These are phyloP conservation scores for Escallonia rubra DNA, from an alignment of 129 eudicot genomes.

Conservation along the genomic window DNA sequence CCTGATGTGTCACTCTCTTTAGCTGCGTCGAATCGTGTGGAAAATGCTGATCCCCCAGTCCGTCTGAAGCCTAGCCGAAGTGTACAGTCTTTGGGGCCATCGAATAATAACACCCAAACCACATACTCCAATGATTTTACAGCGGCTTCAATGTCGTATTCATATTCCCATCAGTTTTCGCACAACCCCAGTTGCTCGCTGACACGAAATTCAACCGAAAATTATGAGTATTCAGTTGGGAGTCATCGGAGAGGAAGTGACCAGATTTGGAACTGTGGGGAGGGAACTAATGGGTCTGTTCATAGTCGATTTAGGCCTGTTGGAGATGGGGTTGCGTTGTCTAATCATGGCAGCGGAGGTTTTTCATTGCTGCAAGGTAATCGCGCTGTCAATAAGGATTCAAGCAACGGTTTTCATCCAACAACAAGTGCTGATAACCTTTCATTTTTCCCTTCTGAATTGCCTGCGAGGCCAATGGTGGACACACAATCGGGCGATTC, in stretches of 20 bases:
- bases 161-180: constrained; percentile 75
- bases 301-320: constrained; percentile 92
- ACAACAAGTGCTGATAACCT: constrained; percentile 45
- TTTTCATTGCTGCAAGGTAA: constrained; percentile 41
- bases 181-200: constrained; percentile 95
- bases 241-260: constrained; percentile 65
- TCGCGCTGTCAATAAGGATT: constrained; percentile 12
- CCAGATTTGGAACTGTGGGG: constrained; percentile 87
- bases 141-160: constrained; percentile 63
- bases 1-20: constrained; percentile 79
- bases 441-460: constrained; percentile 79
- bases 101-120: constrained; percentile 37
- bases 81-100: constrained; percentile 45
- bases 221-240: constrained; percentile 65
- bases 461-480: constrained; percentile 69
- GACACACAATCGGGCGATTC: constrained; percentile 72
- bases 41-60: constrained; percentile 47
- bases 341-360: constrained; percentile 36
- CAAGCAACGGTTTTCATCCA: constrained; percentile 3
- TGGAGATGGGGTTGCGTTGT: constrained; percentile 64
- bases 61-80: constrained; percentile 56
- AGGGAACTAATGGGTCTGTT: constrained; percentile 93
- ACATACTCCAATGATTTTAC: constrained; percentile 79
- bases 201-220: constrained; percentile 72
- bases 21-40: constrained; percentile 55